Conservation (phyloP, 140 eudicot species). For the Anethum foeniculum region DNA sequence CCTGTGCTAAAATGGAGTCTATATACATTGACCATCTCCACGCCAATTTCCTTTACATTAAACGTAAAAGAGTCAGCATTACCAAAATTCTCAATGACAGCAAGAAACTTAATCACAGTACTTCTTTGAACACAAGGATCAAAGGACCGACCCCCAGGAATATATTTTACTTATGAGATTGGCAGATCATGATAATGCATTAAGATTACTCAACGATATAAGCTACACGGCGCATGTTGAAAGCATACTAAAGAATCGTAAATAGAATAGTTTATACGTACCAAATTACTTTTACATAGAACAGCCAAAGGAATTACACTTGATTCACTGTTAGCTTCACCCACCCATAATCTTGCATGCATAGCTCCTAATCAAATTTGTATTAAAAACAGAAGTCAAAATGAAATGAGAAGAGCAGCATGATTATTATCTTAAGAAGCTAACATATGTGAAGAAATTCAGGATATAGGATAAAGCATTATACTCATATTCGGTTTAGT, state of each 20-base stretch:
- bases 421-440: background rate
- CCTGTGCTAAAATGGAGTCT: conserved; percentile 39
- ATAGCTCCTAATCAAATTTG: conserved; percentile 41
- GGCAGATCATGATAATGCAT: background rate
- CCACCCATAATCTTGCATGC: conserved; percentile 60
- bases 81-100: background rate
- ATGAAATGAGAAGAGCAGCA: background rate
- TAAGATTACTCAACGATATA: background rate
- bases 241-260: background rate
- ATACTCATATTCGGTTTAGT: background rate
- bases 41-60: conserved; percentile 45
- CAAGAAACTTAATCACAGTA: background rate
- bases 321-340: conserved; percentile 42
- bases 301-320: conserved; percentile 52
- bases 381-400: conserved; percentile 3
- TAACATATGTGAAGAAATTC: background rate
- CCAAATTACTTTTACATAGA: conserved; percentile 42
- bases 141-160: background rate
- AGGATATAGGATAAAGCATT: background rate
- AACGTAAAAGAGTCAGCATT: conserved; percentile 14
- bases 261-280: conserved; percentile 22
- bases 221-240: background rate
- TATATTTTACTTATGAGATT: background rate
- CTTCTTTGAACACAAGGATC: background rate
- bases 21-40: conserved; percentile 43